Evolutionary conservation across 2,329 filamentous ascomycete genomes (phyloP).

Genomic region (Berkeleyomyces rouxiae): DNA sequence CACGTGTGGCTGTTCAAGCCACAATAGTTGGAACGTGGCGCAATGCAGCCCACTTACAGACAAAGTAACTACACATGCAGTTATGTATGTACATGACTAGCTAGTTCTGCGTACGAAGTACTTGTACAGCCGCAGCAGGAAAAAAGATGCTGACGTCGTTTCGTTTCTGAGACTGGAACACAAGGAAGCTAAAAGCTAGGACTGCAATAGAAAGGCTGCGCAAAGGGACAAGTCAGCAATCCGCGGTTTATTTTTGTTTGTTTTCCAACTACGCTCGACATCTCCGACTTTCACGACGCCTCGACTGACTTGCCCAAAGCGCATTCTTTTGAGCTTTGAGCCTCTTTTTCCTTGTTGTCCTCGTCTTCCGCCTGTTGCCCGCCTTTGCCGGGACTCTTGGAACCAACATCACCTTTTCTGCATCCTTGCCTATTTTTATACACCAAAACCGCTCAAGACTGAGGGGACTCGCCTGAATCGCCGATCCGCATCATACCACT

Average conservation of each 20-base stretch:
- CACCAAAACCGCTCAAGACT: slow-evolving; percentile 1
- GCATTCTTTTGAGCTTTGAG: neutral
- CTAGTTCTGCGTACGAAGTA: neutral
- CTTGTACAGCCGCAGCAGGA: neutral
- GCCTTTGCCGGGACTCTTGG: neutral
- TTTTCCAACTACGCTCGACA: neutral
- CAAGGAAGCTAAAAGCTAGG: neutral
- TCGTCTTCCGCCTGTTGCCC: neutral
- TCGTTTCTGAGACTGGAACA: neutral
- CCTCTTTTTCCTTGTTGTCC: neutral
- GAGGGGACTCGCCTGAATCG: neutral
- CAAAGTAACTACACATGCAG: neutral
- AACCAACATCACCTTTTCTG: neutral
- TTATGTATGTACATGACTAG: no score
- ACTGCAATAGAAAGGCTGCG: neutral
- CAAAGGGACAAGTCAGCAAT: neutral
- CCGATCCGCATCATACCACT: neutral
- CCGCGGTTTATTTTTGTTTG: neutral
- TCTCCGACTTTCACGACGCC: neutral
- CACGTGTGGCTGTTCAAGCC: neutral
- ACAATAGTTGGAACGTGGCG: neutral
- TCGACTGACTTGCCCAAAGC: neutral
- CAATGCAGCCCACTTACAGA: neutral
- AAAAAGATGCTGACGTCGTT: slow-evolving; percentile 3
- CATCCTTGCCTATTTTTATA: slow-evolving; percentile 1